Conservation (phyloP, 2,329 filamentous ascomycete genomes). For the Colletotrichum truncatum region DNA sequence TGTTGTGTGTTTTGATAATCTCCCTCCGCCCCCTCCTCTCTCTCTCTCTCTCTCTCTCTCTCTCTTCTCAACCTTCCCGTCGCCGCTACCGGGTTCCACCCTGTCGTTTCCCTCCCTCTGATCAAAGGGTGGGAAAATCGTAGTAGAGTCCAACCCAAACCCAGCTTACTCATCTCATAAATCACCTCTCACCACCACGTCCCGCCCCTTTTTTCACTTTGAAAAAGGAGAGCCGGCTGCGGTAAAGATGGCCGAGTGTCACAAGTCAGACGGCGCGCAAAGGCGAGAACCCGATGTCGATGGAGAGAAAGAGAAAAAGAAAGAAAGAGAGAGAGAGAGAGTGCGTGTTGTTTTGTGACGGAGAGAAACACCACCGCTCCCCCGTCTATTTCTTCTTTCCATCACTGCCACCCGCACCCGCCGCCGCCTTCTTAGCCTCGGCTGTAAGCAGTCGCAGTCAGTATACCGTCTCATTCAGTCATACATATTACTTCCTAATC, state of each 20-base stretch:
- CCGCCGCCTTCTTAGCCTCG: constrained; percentile 58
- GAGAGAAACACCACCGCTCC: no score
- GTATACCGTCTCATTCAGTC: background rate
- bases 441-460: constrained; percentile 44
- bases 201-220: background rate
- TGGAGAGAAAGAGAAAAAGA: background rate
- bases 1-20: background rate
- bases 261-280: no score
- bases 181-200: background rate
- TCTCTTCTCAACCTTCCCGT: background rate
- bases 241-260: no score
- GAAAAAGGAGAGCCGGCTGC: no score
- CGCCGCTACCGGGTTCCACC: background rate
- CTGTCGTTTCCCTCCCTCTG: no score
- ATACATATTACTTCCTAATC: no score
- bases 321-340: background rate
- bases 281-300: background rate
- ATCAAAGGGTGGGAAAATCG: no score
- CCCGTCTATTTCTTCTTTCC: constrained; percentile 19
- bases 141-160: background rate
- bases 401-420: constrained; percentile 42
- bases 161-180: background rate
- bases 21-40: background rate
- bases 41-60: background rate
- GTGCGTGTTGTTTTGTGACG: background rate